These are phyloP conservation scores for Penicillium thymicola DNA, from an alignment of 2,329 filamentous ascomycete genomes.

Conservation along the genomic window DNA sequence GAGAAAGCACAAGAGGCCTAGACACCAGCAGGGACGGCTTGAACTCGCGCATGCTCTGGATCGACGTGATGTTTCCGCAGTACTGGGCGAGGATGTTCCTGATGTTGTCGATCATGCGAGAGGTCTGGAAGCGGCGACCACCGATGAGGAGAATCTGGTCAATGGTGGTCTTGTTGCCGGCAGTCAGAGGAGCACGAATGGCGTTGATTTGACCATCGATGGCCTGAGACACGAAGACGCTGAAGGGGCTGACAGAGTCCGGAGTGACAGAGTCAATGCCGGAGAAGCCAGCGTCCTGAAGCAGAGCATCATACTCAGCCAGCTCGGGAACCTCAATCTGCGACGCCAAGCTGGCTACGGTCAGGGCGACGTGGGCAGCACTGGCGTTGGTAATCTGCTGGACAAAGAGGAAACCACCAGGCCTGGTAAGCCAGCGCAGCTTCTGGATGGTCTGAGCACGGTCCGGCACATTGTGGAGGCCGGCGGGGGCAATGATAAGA, in stretches of 20 bases:
- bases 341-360: neutral
- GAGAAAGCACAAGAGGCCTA: neutral
- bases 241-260: neutral
- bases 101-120: neutral
- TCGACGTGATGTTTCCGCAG: neutral
- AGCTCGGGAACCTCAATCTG: neutral
- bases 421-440: neutral
- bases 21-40: neutral
- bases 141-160: neutral
- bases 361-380: neutral
- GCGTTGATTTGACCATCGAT: neutral
- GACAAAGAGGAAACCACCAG: neutral
- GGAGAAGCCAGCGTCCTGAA: neutral
- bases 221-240: neutral
- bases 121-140: neutral
- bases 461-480: neutral
- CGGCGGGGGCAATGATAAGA: neutral
- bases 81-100: neutral
- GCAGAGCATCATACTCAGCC: neutral
- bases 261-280: neutral
- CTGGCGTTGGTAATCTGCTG: neutral
- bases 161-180: neutral
- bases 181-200: neutral
- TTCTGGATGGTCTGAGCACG: neutral
- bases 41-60: neutral